Conservation (phyloP, 148 eudicot genomes). For the Vaccinium vitisidaea region DNA sequence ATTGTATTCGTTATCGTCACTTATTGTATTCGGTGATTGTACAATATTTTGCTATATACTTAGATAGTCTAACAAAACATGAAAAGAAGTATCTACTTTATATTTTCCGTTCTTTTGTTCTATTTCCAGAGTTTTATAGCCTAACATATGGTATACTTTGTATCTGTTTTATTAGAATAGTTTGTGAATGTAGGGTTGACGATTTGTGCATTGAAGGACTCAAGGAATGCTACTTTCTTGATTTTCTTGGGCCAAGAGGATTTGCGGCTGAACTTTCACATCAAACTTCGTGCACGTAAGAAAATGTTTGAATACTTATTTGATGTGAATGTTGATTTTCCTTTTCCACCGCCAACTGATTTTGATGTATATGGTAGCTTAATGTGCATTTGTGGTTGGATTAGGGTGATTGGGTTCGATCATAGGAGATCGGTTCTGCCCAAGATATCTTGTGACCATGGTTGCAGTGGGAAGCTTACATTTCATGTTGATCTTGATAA, state of each 20-base stretch:
- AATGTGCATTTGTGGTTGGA: constrained; percentile 13
- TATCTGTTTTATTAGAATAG: not conserved
- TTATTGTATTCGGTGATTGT: not conserved
- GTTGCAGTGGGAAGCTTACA: constrained; percentile 37
- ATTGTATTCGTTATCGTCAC: no score
- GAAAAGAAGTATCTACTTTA: not conserved
- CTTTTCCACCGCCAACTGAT: not conserved
- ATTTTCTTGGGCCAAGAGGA: constrained; percentile 74
- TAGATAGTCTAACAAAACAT: not conserved
- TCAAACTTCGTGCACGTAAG: constrained; percentile 66
- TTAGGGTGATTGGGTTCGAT: constrained; percentile 74
- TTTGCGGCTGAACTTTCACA: constrained; percentile 58
- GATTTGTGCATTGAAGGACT: constrained; percentile 71
- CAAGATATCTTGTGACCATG: constrained; percentile 31
- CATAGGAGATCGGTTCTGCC: constrained; percentile 40
- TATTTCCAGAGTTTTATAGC: not conserved
- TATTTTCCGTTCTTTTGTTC: not conserved
- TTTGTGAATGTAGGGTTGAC: constrained; percentile 41
- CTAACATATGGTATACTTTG: not conserved
- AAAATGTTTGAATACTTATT: constrained; percentile 9
- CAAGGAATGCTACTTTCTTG: constrained; percentile 74
- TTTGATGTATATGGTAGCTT: constrained; percentile 2
- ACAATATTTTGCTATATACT: not conserved
- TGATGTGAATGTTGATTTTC: not conserved
- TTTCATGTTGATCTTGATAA: constrained; percentile 59